phyloP scores from a whole-genome alignment of 148 eudicot species.

The Rheum nobile region DNA sequence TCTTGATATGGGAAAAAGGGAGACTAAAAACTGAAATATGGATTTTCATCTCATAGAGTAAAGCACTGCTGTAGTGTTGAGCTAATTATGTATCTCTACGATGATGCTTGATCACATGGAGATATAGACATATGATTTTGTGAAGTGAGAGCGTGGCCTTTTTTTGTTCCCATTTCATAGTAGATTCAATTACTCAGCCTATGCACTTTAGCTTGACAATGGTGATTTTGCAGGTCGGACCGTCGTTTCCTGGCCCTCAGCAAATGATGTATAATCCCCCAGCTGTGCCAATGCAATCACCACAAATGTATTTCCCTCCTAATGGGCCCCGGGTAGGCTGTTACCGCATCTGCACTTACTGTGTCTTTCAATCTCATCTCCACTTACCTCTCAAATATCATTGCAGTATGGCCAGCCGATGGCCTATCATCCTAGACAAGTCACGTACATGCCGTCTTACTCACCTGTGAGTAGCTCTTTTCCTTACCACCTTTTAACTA shows the following conservation, averaged over 20 bases:
- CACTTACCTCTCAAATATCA: background rate
- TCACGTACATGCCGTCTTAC: slow-evolving; percentile 76
- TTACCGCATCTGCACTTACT: background rate
- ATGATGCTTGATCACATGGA: no score
- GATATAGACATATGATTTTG: no score
- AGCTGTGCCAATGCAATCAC: slow-evolving; percentile 52
- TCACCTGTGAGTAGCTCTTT: slow-evolving; percentile 41
- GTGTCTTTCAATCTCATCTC: background rate
- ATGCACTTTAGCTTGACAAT: no score
- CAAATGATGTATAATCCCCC: slow-evolving; percentile 71
- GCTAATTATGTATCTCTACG: no score
- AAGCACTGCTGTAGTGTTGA: no score
- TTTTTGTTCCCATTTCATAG: no score
- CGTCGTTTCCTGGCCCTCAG: slow-evolving; percentile 59
- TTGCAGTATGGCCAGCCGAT: slow-evolving; percentile 84
- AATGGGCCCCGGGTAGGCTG: slow-evolving; percentile 90
- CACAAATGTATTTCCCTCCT: slow-evolving; percentile 62
- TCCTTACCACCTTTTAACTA: background rate
- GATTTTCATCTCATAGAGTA: no score
- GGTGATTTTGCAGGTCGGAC: slow-evolving; percentile 44
- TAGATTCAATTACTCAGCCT: background rate
- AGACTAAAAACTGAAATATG: no score
- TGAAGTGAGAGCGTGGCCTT: background rate
- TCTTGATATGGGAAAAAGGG: no score
- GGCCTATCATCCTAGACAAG: slow-evolving; percentile 69